phyloP scores from a whole-genome alignment of 192 early-diverging fungal species.

The Chytriomyces confervae region DNA sequence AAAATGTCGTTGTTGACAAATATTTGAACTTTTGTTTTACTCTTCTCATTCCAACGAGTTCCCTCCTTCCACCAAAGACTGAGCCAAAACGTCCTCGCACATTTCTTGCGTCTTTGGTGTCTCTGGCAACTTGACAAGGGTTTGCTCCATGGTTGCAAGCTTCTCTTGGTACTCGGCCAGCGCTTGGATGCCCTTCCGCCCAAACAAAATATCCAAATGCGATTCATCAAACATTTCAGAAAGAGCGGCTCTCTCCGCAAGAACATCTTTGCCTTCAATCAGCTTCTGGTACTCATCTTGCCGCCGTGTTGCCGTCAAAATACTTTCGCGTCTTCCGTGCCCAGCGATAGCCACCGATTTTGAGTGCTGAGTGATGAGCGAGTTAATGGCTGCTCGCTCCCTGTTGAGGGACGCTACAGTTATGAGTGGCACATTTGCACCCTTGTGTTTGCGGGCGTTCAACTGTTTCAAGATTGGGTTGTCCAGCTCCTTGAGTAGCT shows the following conservation, averaged over 20 bases:
- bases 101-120: neutral
- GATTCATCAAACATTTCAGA: slow-evolving; percentile 4
- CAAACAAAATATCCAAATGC: slow-evolving; percentile 20
- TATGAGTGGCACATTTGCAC: slow-evolving; percentile 1
- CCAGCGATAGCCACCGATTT: slow-evolving; percentile 19
- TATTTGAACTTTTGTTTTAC: neutral
- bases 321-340: slow-evolving; percentile 22
- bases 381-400: slow-evolving; percentile 16
- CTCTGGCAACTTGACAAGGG: neutral
- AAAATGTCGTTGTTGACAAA: neutral
- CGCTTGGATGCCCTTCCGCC: neutral
- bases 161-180: neutral
- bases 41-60: neutral
- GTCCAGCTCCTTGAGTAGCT: slow-evolving; percentile 25
- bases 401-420: slow-evolving; percentile 19
- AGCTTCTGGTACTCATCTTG: slow-evolving; percentile 28
- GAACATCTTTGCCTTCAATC: slow-evolving; percentile 31
- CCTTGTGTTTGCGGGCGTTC: slow-evolving; percentile 17
- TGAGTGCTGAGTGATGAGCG: slow-evolving; percentile 19
- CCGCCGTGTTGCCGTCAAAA: slow-evolving; percentile 15
- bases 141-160: neutral
- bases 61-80: neutral
- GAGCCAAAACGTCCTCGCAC: neutral
- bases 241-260: slow-evolving; percentile 18
- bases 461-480: slow-evolving; percentile 13